These are phyloP conservation scores for Boechera divaricarpa DNA, from an alignment of 345 rosid genomes.

Conservation along the genomic window DNA sequence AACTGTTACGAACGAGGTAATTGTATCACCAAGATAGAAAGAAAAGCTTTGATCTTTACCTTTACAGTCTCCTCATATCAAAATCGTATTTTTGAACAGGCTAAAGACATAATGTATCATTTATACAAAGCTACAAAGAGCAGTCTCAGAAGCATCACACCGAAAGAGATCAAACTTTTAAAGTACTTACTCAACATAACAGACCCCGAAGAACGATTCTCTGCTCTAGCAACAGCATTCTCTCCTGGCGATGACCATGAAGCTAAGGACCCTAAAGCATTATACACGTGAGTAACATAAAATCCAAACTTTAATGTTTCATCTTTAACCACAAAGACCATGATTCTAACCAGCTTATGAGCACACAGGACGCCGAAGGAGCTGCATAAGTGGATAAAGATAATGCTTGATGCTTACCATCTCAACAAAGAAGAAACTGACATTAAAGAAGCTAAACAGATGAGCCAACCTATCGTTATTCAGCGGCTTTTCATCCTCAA, in stretches of 20 bases:
- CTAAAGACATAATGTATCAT: slow-evolving; percentile 80
- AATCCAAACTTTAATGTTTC: slow-evolving; percentile 1
- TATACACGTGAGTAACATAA: slow-evolving; percentile 67
- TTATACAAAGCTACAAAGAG: slow-evolving; percentile 82
- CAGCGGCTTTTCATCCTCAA: slow-evolving; percentile 85
- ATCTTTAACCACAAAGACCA: not conserved
- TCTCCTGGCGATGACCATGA: slow-evolving; percentile 76
- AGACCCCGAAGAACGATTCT: slow-evolving; percentile 96
- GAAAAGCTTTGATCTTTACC: slow-evolving; percentile 6
- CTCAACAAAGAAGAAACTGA: slow-evolving; percentile 81
- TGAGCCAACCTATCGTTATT: slow-evolving; percentile 88
- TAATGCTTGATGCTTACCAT: slow-evolving; percentile 86
- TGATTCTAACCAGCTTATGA: slow-evolving; percentile 8
- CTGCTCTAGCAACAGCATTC: slow-evolving; percentile 89
- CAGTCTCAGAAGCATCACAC: slow-evolving; percentile 86
- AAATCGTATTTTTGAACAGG: slow-evolving; percentile 47
- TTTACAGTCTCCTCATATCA: slow-evolving; percentile 9
- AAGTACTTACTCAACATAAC: slow-evolving; percentile 84
- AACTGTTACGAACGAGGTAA: slow-evolving; percentile 83
- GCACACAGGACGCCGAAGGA: slow-evolving; percentile 80
- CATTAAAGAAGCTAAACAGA: slow-evolving; percentile 78
- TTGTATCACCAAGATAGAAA: not conserved
- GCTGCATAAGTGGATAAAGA: slow-evolving; percentile 90
- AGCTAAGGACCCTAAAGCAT: slow-evolving; percentile 72
- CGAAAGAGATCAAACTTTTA: slow-evolving; percentile 84